Base-by-base conservation (phyloP, 2,329 filamentous ascomycete genomes). In the Pleurostoma richardsiae region DNA sequence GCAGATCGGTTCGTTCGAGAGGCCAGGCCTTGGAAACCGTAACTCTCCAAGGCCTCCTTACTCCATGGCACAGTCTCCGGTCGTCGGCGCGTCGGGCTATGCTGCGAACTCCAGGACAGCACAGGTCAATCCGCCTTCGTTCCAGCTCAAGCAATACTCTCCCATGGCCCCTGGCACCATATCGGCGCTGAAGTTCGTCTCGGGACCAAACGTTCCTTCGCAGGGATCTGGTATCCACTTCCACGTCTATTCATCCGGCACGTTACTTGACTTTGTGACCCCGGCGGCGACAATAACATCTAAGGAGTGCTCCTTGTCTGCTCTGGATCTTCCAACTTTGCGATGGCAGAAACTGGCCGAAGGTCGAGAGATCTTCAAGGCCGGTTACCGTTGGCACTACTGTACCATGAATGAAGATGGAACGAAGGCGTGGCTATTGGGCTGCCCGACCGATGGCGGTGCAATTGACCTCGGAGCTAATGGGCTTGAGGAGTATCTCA, bases 381-480 rank as follows among this genome's bases (percentile, higher is more conserved):
- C 83, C 0, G 89, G 87, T n/a, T 97, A 94, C 64, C 83, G 92
- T 49, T 99, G 94, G 94, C 92, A 97, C 65, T 99, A 99, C 63
- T 97, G 94, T 64, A 95, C 90, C 3, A 87, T 96, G 68, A 95
- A 96, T 61, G 85, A 94, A 50, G 89, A 95, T 57, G 92, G 92
- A 5, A 96, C 94, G 5, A 96, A 95, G 62, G 94, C 90, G 6
- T 99, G 94, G 91, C 74, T 99, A 28, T 77, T 99, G n/a, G 94
- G 94, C 6, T 96, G 90, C 59, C 88, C 88, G 3, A 85, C 88
- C 4, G 90, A 96, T 53, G 71, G 77, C 39, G 70, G 77, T 19
- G 73, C 78, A 5, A 82, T 83, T 42, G 85, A 85, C 38, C 73
- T 85, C 11, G 85, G 80, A 2, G 77, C 80, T 10, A 85, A 83